A percentile compares a stretch with the other conserved stretches of the same genome.
Conservation (phyloP, 2,329 filamentous ascomycete genomes). For the Lecanicillium sp. region DNA sequence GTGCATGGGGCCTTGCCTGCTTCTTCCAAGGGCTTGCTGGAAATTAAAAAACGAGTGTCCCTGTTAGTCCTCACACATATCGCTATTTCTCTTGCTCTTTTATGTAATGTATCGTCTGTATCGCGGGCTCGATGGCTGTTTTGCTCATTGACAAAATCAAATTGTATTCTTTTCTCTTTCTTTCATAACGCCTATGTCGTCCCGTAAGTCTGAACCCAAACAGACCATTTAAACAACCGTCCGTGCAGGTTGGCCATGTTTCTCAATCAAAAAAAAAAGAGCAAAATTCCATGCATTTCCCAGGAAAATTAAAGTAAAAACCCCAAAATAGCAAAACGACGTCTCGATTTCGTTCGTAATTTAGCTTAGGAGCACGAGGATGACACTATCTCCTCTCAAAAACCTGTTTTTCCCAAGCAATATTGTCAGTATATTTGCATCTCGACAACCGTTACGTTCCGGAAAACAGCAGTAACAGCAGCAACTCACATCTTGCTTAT, state of each 20-base stretch:
- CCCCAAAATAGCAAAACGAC: conserved; percentile 13
- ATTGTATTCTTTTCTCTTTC: conserved; percentile 21
- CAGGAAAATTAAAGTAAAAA: conserved; percentile 1
- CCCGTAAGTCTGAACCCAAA: conserved; percentile 21
- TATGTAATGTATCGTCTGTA: background rate
- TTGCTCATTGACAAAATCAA: background rate
- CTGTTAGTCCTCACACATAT: no score
- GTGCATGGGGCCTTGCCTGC: conserved; percentile 65
- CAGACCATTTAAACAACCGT: conserved; percentile 20
- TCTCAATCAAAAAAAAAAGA: conserved; percentile 3
- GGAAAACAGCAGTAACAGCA: no score
- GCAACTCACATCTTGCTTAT: conserved; percentile 94
- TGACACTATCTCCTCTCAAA: conserved; percentile 78
- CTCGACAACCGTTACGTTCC: conserved; percentile 49
- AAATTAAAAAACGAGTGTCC: background rate
- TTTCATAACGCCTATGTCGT: conserved; percentile 30
- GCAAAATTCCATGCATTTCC: conserved; percentile 4
- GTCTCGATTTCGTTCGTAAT: background rate
- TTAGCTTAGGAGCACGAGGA: conserved; percentile 74
- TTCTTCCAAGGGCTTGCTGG: conserved; percentile 73
- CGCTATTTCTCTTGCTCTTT: no score
- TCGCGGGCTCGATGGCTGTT: background rate
- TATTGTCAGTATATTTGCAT: conserved; percentile 53
- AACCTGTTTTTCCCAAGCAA: conserved; percentile 49
- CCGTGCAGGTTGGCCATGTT: conserved; percentile 9